phyloP scores from a whole-genome alignment of 176 grass and related monocot genomes.

The sorghum (Sorghum bicolor) region Sorghum_bicolor_NCBIv3 NC_012877.2:48961501-48962000 shows the following conservation, averaged over 20 bases:
- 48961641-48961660: neutral
- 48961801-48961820: neutral
- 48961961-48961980: neutral
- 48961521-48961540: neutral
- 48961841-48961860: neutral
- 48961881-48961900: neutral
- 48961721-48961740: neutral
- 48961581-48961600: neutral
- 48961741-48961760: neutral
- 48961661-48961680: neutral
- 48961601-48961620: neutral
- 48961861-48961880: neutral
- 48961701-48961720: neutral
- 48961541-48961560: neutral
- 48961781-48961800: neutral
- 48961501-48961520: neutral
- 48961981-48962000: too few species aligned
- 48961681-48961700: neutral
- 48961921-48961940: neutral
- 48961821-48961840: neutral
- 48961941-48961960: neutral
- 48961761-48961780: neutral
- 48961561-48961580: neutral
- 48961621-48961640: neutral
- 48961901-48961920: neutral